These are phyloP conservation scores for Mychonastes homosphaera DNA, from an alignment of 139 green algal genomes.

Conservation along the genomic window DNA sequence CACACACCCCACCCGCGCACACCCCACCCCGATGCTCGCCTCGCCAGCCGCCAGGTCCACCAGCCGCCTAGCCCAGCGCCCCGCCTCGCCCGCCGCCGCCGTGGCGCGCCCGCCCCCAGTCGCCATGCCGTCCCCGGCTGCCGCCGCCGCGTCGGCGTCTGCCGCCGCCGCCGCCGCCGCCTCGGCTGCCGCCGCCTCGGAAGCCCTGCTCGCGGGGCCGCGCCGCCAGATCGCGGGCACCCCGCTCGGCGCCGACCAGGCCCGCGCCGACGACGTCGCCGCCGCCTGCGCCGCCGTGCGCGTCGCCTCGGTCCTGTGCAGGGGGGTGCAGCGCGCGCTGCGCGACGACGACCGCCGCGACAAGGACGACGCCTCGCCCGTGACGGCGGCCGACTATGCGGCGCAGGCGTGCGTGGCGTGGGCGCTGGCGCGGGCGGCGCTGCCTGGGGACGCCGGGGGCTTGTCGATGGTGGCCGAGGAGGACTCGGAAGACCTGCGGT, in stretches of 20 bases:
- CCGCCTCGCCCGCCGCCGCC: too few species aligned
- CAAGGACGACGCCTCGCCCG: constrained; percentile 81
- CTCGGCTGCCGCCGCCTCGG: background rate
- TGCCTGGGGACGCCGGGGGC: background rate
- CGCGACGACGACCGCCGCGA: constrained; percentile 41
- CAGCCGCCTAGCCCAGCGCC: too few species aligned
- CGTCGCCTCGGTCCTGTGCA: constrained; percentile 17
- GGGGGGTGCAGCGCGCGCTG: constrained; percentile 60
- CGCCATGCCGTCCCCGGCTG: too few species aligned
- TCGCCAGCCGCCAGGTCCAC: too few species aligned
- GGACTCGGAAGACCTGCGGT: constrained; percentile 56
- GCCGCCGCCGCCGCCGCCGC: background rate
- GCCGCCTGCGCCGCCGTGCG: background rate
- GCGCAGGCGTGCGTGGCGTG: constrained; percentile 85
- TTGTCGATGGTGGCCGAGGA: constrained; percentile 91
- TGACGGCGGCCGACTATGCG: constrained; percentile 92
- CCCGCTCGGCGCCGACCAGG: background rate
- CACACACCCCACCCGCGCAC: too few species aligned
- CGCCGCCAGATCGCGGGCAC: background rate
- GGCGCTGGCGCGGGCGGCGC: constrained; percentile 47
- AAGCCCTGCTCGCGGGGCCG: background rate
- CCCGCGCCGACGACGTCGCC: background rate
- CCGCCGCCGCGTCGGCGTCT: background rate
- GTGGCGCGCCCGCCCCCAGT: too few species aligned
- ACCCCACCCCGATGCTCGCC: too few species aligned